Evolutionary conservation across 495 filamentous ascomycete species (phyloP).

Genomic region (Podospora conica): DNA sequence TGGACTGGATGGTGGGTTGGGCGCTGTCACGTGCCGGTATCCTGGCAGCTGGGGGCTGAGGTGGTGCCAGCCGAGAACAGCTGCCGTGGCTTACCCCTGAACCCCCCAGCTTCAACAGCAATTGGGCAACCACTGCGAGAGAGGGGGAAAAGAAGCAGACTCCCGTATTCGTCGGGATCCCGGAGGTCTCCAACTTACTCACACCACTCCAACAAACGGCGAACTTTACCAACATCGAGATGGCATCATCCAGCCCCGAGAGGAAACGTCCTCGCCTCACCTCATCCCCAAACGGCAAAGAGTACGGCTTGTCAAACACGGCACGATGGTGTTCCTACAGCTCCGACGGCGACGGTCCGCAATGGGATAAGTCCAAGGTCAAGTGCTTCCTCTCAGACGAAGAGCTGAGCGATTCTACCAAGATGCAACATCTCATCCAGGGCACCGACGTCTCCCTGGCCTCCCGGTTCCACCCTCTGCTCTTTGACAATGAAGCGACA

Average conservation of each 20-base stretch:
- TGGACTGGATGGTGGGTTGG: not conserved
- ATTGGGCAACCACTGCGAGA: constrained; percentile 6
- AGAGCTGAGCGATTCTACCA: not conserved
- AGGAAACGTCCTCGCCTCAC: constrained; percentile 1
- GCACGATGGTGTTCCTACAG: not conserved
- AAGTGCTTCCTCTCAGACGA: not conserved
- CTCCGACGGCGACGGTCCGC: not conserved
- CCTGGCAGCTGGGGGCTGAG: not conserved
- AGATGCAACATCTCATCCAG: not conserved
- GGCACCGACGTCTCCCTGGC: not conserved
- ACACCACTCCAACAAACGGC: not conserved
- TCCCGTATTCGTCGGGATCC: not conserved
- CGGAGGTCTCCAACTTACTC: not conserved
- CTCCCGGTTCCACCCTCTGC: not conserved
- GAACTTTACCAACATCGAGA: not conserved
- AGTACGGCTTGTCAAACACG: not conserved
- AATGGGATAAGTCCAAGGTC: not conserved
- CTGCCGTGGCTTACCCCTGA: not conserved
- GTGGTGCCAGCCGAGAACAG: not conserved
- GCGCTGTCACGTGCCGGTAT: not conserved
- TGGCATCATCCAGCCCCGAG: not conserved
- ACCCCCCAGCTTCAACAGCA: not conserved
- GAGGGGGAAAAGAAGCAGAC: not conserved
- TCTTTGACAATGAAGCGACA: not conserved
- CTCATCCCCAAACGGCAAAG: not conserved